phyloP scores from a whole-genome alignment of 1,284 basidiomycete species.

The Austropuccinia psidii region DNA sequence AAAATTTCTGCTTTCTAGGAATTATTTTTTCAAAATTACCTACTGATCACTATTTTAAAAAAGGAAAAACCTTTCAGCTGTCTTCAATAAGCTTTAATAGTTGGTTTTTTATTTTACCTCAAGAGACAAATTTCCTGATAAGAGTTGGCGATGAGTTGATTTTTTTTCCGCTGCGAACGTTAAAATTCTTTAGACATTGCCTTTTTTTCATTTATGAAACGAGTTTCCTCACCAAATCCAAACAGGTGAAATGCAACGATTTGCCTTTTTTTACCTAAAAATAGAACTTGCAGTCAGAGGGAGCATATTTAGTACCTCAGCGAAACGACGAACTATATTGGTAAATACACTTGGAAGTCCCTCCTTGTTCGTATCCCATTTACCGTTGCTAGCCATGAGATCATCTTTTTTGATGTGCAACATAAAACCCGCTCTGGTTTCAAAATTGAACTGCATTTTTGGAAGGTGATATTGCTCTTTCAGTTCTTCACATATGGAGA shows the following conservation, averaged over 20 bases:
- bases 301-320: background rate
- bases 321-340: conserved; percentile 39
- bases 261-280: conserved; percentile 41
- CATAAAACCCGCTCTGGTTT: conserved; percentile 39
- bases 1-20: too few species aligned
- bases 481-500: conserved; percentile 38
- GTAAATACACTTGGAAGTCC: conserved; percentile 38
- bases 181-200: background rate
- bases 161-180: conserved; percentile 40
- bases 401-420: conserved; percentile 37
- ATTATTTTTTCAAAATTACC: too few species aligned
- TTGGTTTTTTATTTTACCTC: background rate
- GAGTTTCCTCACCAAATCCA: conserved; percentile 41
- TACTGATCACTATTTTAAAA: too few species aligned
- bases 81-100: background rate
- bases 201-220: background rate
- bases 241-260: conserved; percentile 41
- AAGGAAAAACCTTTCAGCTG: too few species aligned
- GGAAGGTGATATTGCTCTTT: conserved; percentile 35
- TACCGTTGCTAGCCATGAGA: conserved; percentile 30
- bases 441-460: conserved; percentile 35
- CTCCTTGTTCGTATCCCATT: conserved; percentile 2
- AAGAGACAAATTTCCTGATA: conserved; percentile 43
- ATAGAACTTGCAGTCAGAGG: too few species aligned
- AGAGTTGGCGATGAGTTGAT: conserved; percentile 41